Evolutionary conservation across 306 rosid genomes (phyloP).

Genomic region (Ormosia emarginata): DNA sequence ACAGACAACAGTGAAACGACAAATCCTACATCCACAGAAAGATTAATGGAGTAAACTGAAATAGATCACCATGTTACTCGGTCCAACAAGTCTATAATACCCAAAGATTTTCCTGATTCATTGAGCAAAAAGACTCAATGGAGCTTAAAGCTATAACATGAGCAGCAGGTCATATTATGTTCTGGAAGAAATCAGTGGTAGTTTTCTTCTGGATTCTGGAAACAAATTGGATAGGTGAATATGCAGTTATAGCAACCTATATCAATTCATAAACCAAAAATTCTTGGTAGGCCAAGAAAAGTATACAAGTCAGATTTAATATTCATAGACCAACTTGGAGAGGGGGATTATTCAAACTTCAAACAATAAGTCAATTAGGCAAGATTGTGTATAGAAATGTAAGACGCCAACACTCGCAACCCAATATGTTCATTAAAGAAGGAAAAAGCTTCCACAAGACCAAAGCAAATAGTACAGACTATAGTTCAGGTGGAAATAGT

Average conservation of each 20-base stretch:
- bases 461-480: not conserved
- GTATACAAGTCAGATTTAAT: not conserved
- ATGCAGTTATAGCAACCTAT: not conserved
- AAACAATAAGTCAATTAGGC: conserved; percentile 3
- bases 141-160: conserved; percentile 2
- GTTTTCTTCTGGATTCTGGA: not conserved
- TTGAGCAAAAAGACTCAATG: conserved; percentile 18
- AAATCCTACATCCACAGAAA: not conserved
- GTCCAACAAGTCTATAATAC: not conserved
- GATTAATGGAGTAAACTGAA: conserved; percentile 12
- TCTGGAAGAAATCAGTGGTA: conserved; percentile 10
- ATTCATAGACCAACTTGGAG: not conserved
- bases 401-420: not conserved
- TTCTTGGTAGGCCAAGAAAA: not conserved
- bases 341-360: not conserved
- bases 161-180: not conserved
- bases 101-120: not conserved
- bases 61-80: not conserved
- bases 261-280: conserved; percentile 22
- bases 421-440: conserved; percentile 10
- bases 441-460: not conserved
- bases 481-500: not conserved
- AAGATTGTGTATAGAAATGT: not conserved
- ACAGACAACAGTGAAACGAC: not conserved
- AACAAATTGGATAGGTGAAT: not conserved